Evolutionary conservation across 805 yeast genomes (phyloP).

Genomic region (Torulaspora maleeae): DNA sequence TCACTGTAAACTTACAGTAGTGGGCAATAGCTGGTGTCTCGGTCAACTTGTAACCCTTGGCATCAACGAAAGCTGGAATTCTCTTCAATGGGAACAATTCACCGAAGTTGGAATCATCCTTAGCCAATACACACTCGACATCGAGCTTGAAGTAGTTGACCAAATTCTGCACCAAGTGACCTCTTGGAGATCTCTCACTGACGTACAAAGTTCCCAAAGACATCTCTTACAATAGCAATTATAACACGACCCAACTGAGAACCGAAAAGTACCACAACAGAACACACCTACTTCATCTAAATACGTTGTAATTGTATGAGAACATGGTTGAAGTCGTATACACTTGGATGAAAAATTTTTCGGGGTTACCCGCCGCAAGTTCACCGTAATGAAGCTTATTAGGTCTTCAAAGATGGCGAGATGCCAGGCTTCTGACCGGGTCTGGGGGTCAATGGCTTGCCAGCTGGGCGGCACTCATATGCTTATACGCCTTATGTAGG

Average conservation of each 20-base stretch:
- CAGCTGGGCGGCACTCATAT: too few relatives aligned
- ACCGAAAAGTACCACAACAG: background rate
- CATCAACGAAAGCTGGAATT: conserved; percentile 67
- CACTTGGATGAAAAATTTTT: conserved; percentile 3
- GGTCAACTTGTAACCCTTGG: conserved; percentile 66
- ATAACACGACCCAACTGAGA: background rate
- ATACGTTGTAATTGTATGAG: too few relatives aligned
- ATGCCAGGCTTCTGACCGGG: background rate
- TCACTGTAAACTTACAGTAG: conserved; percentile 38
- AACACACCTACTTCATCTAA: too few relatives aligned
- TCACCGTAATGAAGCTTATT: background rate
- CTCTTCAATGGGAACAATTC: conserved; percentile 58
- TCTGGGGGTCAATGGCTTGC: background rate
- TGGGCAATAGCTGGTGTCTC: conserved; percentile 61
- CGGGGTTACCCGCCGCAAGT: conserved; percentile 1
- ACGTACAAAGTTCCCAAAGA: conserved; percentile 64
- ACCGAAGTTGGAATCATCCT: conserved; percentile 32
- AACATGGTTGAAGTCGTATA: background rate
- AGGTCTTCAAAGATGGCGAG: background rate
- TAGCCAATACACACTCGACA: conserved; percentile 45
- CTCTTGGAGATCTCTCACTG: conserved; percentile 27
- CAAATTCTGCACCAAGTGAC: conserved; percentile 40
- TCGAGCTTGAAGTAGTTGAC: conserved; percentile 59
- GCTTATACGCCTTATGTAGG: background rate
- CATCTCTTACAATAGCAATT: conserved; percentile 40